Conservation (phyloP, 1,139 yeast species). For the Scheffersomyces titani region DNA sequence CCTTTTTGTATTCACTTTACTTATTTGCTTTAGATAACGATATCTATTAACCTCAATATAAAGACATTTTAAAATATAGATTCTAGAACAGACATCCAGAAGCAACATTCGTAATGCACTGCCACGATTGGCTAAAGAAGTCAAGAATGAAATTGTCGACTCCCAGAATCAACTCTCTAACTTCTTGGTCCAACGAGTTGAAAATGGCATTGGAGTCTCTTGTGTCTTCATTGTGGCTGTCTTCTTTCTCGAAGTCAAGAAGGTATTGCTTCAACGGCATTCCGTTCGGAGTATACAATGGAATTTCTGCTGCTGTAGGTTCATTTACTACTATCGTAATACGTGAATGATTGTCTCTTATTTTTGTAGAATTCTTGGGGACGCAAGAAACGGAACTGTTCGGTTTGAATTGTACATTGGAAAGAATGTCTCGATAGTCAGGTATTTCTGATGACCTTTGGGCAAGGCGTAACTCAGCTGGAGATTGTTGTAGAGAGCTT, state of each 20-base stretch:
- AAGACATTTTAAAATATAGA: not conserved
- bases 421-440: not conserved
- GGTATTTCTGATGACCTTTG: not conserved
- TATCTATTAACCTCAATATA: not conserved
- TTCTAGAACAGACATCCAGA: not conserved
- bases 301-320: constrained; percentile 8
- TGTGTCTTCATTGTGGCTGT: constrained; percentile 6
- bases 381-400: not conserved
- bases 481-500: not conserved
- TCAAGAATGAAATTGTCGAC: constrained; percentile 18
- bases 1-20: not conserved
- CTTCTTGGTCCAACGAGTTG: constrained; percentile 19
- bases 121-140: constrained; percentile 9
- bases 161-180: constrained; percentile 18
- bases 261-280: constrained; percentile 24
- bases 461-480: not conserved
- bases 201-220: constrained; percentile 12
- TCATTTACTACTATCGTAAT: not conserved
- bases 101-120: not conserved
- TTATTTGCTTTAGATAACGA: not conserved
- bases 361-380: not conserved
- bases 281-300: constrained; percentile 27
- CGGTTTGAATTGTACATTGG: not conserved
- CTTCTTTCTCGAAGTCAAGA: constrained; percentile 16
- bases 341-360: not conserved